Conservation (phyloP, 768 basidiomycete species). For the Pisolithus tinctorius region DNA sequence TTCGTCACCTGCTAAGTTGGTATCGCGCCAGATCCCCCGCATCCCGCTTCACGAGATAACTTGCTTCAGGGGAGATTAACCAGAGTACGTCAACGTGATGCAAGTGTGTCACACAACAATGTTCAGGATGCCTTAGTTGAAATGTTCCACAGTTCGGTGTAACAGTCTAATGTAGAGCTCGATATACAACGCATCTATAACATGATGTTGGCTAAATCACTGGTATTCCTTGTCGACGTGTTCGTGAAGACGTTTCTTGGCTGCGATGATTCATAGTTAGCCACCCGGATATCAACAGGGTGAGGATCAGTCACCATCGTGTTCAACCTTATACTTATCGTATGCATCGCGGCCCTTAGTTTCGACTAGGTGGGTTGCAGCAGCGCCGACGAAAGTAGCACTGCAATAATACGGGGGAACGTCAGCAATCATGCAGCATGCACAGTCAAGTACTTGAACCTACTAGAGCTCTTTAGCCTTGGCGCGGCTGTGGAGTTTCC, state of each 20-base stretch:
- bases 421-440: neutral
- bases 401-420: conserved; percentile 4
- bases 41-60: too few relatives aligned
- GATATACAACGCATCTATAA: too few relatives aligned
- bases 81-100: too few relatives aligned
- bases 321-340: neutral
- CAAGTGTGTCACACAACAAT: too few relatives aligned
- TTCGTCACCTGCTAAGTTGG: too few relatives aligned
- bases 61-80: too few relatives aligned
- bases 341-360: conserved; percentile 10
- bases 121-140: too few relatives aligned
- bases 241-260: neutral
- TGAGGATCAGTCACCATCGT: neutral
- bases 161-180: too few relatives aligned
- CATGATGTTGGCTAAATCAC: neutral
- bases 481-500: conserved; percentile 16
- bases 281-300: neutral
- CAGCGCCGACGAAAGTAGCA: conserved; percentile 8
- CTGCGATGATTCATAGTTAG: neutral
- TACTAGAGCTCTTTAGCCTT: conserved; percentile 16
- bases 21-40: too few relatives aligned
- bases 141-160: too few relatives aligned
- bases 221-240: neutral
- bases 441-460: neutral
- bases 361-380: conserved; percentile 3